Evolutionary conservation across 208 protist genomes (phyloP).

Genomic region (Trypanosoma conorhini): DNA sequence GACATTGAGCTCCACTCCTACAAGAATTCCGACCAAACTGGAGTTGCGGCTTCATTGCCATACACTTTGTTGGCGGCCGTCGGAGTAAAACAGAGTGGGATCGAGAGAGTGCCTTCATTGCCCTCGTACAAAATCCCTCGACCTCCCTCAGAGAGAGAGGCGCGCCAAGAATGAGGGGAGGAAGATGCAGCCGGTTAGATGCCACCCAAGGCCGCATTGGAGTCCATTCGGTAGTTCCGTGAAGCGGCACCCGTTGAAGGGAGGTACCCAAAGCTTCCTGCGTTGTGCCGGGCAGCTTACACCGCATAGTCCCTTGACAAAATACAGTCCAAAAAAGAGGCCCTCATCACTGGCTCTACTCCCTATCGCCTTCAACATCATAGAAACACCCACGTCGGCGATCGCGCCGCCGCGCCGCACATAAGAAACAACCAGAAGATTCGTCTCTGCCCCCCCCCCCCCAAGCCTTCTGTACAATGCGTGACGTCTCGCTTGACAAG

Average conservation of each 20-base stretch:
- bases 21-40: neutral
- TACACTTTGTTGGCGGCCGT: slow-evolving; percentile 12
- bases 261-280: slow-evolving; percentile 14
- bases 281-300: slow-evolving; percentile 22
- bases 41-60: neutral
- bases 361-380: slow-evolving; percentile 4
- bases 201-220: neutral
- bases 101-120: too few species aligned
- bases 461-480: slow-evolving; percentile 8
- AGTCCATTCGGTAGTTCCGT: slow-evolving; percentile 7
- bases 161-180: neutral
- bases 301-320: neutral
- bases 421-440: slow-evolving; percentile 15
- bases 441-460: neutral
- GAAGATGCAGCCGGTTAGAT: slow-evolving; percentile 1
- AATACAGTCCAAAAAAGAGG: slow-evolving; percentile 16
- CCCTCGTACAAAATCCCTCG: too few species aligned
- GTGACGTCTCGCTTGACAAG: slow-evolving; percentile 9
- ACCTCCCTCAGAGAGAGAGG: too few species aligned
- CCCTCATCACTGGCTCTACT: slow-evolving; percentile 17
- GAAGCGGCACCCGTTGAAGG: neutral
- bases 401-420: slow-evolving; percentile 5
- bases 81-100: slow-evolving; percentile 15
- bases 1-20: neutral
- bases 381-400: neutral